Percentiles rank a stretch among this genome's conserved stretches.
These are phyloP conservation scores for Diaporthe citrichinensis DNA, from an alignment of 2,329 filamentous ascomycete genomes.

Conservation along the genomic window DNA sequence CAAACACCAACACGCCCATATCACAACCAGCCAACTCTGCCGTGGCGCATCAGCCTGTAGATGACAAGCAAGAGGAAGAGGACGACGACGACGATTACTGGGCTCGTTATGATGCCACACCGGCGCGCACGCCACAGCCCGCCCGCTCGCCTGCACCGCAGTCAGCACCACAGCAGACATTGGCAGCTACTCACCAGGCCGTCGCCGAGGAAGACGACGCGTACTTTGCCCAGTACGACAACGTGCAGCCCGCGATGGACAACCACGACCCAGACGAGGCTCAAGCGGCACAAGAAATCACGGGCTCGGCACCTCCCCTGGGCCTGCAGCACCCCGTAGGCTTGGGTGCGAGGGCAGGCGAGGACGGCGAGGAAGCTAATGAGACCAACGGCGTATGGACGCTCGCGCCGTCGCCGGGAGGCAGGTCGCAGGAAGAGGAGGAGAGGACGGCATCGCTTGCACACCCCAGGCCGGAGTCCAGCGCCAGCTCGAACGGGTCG, in stretches of 20 bases:
- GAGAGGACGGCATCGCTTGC: conserved; percentile 56
- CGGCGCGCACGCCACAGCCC: conserved; percentile 72
- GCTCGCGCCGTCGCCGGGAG: conserved; percentile 55
- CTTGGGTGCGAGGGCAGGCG: conserved; percentile 45
- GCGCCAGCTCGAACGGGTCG: conserved; percentile 69
- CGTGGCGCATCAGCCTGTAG: conserved; percentile 34
- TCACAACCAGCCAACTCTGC: conserved; percentile 41
- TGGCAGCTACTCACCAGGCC: conserved; percentile 48
- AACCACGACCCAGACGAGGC: conserved; percentile 82
- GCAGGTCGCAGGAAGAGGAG: conserved; percentile 55
- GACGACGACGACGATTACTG: conserved; percentile 85
- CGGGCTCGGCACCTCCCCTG: conserved; percentile 52
- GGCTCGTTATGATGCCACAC: conserved; percentile 82
- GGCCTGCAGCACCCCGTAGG: conserved; percentile 48
- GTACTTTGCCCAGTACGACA: conserved; percentile 83
- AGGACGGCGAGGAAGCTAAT: conserved; percentile 47
- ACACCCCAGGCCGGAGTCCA: conserved; percentile 72
- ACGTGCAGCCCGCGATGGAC: conserved; percentile 85
- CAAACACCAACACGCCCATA: conserved; percentile 42
- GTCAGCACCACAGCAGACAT: conserved; percentile 47
- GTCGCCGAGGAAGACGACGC: conserved; percentile 70
- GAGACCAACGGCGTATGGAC: conserved; percentile 60
- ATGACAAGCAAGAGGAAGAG: conserved; percentile 56
- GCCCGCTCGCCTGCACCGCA: conserved; percentile 74
- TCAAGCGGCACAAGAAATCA: conserved; percentile 54